Conservation (phyloP, 495 filamentous ascomycete genomes). For the Parathielavia hyrcaniae region DNA sequence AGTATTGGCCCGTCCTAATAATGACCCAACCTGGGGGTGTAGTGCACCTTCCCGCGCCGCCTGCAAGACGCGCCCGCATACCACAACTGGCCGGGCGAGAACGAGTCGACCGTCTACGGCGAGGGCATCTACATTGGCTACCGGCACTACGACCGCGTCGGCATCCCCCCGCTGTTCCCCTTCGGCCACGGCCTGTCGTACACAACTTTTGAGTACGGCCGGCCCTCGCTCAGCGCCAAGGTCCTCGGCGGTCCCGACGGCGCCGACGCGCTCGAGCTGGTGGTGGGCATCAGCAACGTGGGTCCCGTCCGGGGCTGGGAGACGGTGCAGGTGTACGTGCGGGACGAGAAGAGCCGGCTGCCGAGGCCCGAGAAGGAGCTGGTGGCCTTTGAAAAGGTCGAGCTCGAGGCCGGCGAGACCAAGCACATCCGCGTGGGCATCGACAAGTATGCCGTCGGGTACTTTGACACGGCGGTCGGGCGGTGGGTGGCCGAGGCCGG, state of each 20-base stretch:
- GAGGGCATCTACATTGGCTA: slow-evolving; percentile 84
- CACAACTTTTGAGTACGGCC: slow-evolving; percentile 64
- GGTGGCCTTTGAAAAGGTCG: slow-evolving; percentile 74
- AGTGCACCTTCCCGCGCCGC: slow-evolving; percentile 60
- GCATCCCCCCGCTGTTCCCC: slow-evolving; percentile 60
- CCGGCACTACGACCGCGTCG: slow-evolving; percentile 69
- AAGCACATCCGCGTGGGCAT: slow-evolving; percentile 58
- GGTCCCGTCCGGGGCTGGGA: slow-evolving; percentile 62
- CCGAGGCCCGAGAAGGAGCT: slow-evolving; percentile 71
- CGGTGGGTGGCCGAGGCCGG: slow-evolving; percentile 79
- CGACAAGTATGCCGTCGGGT: slow-evolving; percentile 72
- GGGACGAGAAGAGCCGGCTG: slow-evolving; percentile 48
- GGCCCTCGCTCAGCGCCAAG: slow-evolving; percentile 47
- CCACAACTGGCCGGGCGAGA: slow-evolving; percentile 79
- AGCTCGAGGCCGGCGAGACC: slow-evolving; percentile 61
- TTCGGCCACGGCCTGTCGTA: slow-evolving; percentile 85
- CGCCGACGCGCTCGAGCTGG: slow-evolving; percentile 52
- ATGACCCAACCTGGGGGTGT: slow-evolving; percentile 10
- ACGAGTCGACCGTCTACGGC: slow-evolving; percentile 69
- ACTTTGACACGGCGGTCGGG: slow-evolving; percentile 64
- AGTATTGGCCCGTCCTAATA: slow-evolving; percentile 27
- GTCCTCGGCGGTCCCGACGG: slow-evolving; percentile 43
- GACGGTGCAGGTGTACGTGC: slow-evolving; percentile 72
- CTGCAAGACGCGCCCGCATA: slow-evolving; percentile 77
- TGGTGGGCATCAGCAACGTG: slow-evolving; percentile 63